Base-by-base conservation (phyloP, 2,329 filamentous ascomycete genomes). In the Colletotrichum eremochloae region DNA sequence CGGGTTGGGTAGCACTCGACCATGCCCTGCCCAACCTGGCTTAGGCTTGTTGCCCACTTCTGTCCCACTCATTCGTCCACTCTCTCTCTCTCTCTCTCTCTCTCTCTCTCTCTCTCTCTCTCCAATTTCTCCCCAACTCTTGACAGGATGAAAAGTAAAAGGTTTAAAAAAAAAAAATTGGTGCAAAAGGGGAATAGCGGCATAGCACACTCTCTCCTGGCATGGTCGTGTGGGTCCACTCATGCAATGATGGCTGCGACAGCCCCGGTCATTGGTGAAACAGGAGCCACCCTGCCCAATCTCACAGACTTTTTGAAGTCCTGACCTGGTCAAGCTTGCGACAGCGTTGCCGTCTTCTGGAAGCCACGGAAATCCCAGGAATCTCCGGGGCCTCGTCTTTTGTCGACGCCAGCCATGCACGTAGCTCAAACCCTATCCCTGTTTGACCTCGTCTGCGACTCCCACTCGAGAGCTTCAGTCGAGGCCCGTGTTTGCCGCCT, bases 181-280 rank as follows among this genome's bases (percentile, higher is more conserved):
- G 48, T 40, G 31, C 57, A 68, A 68, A 72, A 60, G 24, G 58
- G 65, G 53, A 72, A 72, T 72, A 68, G 69, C 65, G 58, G 38
- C 20, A 48, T 56, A 18, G 53, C 33, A 57, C 46, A 38, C 52
- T 20, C 52, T 55, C 29, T 33, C 14, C 48, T 50, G 5, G 24
- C 46, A 18, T 66, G 58, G 44, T 44, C 55, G 61, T 55, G 36
- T 31, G 44, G 60, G 24, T 33, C 70, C 70, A 70, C 70, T 65
- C 61, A 71, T 66, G 67, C 70, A 57, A 66, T 71, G 70, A 55
- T 76, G 76, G 76, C 53, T 78, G 79, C 77, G 76, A 78, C 76
- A 74, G 77, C 80, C 83, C 84, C 79, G 80, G 82, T 80, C 81
- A 78, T 77, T 85, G 81, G 83, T 88, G 86, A 88, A 88, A 88